These are phyloP conservation scores for Taiozyma onychis DNA, from an alignment of 1,139 yeast genomes.

Conservation along the genomic window DNA sequence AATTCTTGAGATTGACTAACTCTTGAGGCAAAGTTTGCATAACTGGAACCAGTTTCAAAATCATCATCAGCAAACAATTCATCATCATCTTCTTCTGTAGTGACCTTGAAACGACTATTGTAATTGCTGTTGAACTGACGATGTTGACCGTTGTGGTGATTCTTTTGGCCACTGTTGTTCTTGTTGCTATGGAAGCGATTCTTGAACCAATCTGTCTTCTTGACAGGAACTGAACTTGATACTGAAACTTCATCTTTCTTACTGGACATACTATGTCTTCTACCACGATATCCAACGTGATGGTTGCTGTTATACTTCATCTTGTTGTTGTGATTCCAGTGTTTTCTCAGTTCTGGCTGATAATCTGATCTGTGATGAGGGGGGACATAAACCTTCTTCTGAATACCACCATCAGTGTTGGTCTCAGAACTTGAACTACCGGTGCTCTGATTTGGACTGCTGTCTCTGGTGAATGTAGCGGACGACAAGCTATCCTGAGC, in stretches of 20 bases:
- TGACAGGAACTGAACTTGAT: conserved; percentile 33
- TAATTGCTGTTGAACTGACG: background rate
- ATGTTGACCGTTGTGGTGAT: background rate
- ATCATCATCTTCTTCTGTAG: conserved; percentile 28
- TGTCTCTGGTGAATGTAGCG: conserved; percentile 14
- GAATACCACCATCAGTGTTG: background rate
- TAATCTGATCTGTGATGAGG: conserved; percentile 39
- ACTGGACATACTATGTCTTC: conserved; percentile 15
- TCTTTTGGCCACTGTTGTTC: background rate
- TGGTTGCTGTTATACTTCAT: conserved; percentile 5
- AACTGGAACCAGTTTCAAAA: conserved; percentile 16
- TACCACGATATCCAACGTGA: conserved; percentile 3
- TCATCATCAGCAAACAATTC: conserved; percentile 29
- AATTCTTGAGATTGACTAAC: conserved; percentile 8
- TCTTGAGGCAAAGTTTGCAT: conserved; percentile 13
- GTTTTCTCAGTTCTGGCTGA: conserved; percentile 9
- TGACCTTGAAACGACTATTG: background rate
- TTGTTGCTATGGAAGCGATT: conserved; percentile 19
- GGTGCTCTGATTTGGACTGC: background rate
- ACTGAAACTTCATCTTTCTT: conserved; percentile 22
- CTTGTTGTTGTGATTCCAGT: conserved; percentile 13
- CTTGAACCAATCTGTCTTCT: conserved; percentile 37
- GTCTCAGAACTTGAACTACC: conserved; percentile 1
- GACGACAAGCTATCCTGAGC: background rate
- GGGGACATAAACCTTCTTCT: conserved; percentile 35